Percentiles rank a stretch among this genome's conserved stretches.
These are phyloP conservation scores for Tylopilus microsporus DNA, from an alignment of 1,284 basidiomycete genomes.

Conservation along the genomic window DNA sequence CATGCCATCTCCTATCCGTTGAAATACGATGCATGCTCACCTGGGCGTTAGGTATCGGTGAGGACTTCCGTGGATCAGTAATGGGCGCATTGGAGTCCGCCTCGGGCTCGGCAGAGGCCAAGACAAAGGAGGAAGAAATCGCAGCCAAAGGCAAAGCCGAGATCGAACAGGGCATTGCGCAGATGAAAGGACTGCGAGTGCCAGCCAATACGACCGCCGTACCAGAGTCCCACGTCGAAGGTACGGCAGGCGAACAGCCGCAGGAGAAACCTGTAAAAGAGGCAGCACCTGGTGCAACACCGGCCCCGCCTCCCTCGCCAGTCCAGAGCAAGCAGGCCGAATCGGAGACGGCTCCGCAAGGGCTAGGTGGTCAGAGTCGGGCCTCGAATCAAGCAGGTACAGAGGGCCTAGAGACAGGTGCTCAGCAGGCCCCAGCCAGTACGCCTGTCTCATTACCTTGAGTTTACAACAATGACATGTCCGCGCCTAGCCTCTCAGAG, in stretches of 20 bases:
- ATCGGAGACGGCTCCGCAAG: neutral
- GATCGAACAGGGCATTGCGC: slow-evolving; percentile 23
- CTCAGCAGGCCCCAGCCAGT: slow-evolving; percentile 1
- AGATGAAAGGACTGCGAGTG: slow-evolving; percentile 12
- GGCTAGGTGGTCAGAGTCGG: neutral
- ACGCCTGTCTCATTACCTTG: neutral
- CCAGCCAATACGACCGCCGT: neutral
- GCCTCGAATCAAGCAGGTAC: neutral
- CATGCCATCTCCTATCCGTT: neutral
- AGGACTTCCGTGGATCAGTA: slow-evolving; percentile 29
- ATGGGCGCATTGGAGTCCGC: slow-evolving; percentile 26
- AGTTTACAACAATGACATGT: neutral
- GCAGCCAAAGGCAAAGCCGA: slow-evolving; percentile 23
- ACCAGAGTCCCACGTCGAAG: neutral
- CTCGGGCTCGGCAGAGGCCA: slow-evolving; percentile 10
- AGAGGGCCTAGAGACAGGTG: neutral
- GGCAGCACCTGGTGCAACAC: neutral
- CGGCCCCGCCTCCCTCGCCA: neutral
- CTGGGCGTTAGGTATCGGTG: slow-evolving; percentile 25
- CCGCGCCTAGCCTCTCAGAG: neutral
- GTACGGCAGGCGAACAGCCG: neutral
- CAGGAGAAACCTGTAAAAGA: neutral
- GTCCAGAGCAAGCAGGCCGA: neutral
- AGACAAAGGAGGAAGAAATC: slow-evolving; percentile 17
- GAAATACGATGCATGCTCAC: neutral